Evolutionary conservation across 495 filamentous ascomycete species (phyloP).

Genomic region (Glutinoglossum americanum): DNA sequence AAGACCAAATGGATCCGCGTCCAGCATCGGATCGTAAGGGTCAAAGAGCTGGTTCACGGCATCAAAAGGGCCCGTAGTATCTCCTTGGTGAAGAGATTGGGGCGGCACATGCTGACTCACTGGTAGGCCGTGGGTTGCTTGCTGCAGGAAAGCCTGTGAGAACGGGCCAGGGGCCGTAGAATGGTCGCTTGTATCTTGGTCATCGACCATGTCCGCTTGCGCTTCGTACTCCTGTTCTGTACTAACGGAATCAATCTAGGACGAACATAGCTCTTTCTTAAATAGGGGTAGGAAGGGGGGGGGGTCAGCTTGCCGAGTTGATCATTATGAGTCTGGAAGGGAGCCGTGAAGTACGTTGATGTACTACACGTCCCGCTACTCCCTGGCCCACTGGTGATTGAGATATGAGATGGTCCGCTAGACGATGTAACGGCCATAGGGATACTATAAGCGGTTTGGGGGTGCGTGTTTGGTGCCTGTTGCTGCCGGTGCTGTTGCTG

Average conservation of each 20-base stretch:
- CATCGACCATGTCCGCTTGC: conserved; percentile 83
- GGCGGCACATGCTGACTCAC: conserved; percentile 15
- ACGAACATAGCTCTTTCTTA: conserved; percentile 52
- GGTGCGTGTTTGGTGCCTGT: background rate
- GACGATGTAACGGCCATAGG: background rate
- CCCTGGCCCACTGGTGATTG: conserved; percentile 14
- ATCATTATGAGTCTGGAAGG: conserved; percentile 86
- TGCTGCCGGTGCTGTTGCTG: conserved; percentile 18
- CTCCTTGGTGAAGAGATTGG: conserved; percentile 7
- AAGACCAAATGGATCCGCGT: conserved; percentile 77
- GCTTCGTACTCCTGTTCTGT: conserved; percentile 99
- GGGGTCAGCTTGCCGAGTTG: conserved; percentile 85
- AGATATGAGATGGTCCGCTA: background rate
- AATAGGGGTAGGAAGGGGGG: conserved; percentile 21
- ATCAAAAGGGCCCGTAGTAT: background rate
- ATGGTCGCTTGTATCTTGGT: conserved; percentile 29
- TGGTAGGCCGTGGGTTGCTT: conserved; percentile 13
- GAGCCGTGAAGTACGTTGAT: conserved; percentile 48
- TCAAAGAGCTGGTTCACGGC: conserved; percentile 34
- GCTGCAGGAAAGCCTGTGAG: conserved; percentile 23
- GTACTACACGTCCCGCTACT: conserved; percentile 7
- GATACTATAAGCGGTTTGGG: background rate
- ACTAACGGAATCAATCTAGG: conserved; percentile 59
- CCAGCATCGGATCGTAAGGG: conserved; percentile 59
- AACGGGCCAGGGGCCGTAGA: conserved; percentile 44